Conservation (phyloP, 2,329 filamentous ascomycete species). For the Aureobasidium sp. region DNA sequence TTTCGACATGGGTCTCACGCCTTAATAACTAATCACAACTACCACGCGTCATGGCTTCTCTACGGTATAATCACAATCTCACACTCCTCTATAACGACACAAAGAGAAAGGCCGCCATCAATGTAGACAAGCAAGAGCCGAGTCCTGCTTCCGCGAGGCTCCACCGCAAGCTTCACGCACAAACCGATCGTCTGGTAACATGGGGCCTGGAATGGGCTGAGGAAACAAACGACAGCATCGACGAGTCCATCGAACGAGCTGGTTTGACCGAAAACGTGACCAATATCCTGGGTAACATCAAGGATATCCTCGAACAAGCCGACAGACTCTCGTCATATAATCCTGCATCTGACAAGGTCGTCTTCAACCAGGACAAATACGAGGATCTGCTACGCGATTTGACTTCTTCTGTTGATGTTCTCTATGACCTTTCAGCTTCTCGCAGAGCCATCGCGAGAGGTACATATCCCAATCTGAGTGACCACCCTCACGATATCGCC, state of each 20-base stretch:
- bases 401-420: slow-evolving; percentile 68
- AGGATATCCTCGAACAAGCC: slow-evolving; percentile 68
- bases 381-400: slow-evolving; percentile 66
- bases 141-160: slow-evolving; percentile 59
- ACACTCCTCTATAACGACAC: slow-evolving; percentile 73
- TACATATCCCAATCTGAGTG: slow-evolving; percentile 25
- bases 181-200: slow-evolving; percentile 67
- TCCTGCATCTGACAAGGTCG: slow-evolving; percentile 39
- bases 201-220: slow-evolving; percentile 78
- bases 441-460: slow-evolving; percentile 38
- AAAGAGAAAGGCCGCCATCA: slow-evolving; percentile 57
- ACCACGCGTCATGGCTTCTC: not conserved
- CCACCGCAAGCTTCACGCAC: slow-evolving; percentile 69
- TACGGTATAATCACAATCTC: slow-evolving; percentile 28
- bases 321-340: slow-evolving; percentile 53
- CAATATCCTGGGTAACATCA: slow-evolving; percentile 72
- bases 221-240: slow-evolving; percentile 52
- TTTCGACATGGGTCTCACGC: not conserved
- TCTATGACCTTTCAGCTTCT: slow-evolving; percentile 67
- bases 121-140: slow-evolving; percentile 52
- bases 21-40: not conserved
- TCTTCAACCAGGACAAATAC: slow-evolving; percentile 57
- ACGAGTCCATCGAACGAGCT: slow-evolving; percentile 56
- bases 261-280: slow-evolving; percentile 69
- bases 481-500: slow-evolving; percentile 4